Evolutionary conservation across 2,329 filamentous ascomycete genomes (phyloP), one percentile per base, ranked within the genome.

Genomic region (Trichophyton rubrum): DNA sequence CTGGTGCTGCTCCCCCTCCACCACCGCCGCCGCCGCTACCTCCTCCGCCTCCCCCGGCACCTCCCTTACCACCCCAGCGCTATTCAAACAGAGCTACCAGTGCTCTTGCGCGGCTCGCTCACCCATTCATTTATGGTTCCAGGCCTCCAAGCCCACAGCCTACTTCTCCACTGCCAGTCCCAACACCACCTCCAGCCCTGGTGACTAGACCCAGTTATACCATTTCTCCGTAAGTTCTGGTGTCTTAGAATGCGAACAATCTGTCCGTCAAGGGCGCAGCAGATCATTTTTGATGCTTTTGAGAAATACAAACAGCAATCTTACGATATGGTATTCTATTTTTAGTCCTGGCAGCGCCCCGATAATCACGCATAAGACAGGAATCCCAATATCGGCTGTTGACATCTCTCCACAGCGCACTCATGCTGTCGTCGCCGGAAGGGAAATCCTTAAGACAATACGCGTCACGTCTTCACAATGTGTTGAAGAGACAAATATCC

Each of bases 361-460:
- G 67, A 80, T 82, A 65, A 77, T 82, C 61, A 81, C 78, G 67
- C 82, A 86, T 71, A 81, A 79, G 66, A 86, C 84, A n/a, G 83
- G 83, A 53, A 79, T 86, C 59, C 79, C 83, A 63, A 85, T 86
- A 67, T 74, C 80, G 49, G 81, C 84, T 41, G 74, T 86, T 59
- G 83, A 85, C 70, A 81, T 85, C 71, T 86, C 85, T 63, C 81
- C 83, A 45, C 77, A 80, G 60, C 77, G 79, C 61, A 85, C 82
- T 62, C 83, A 85, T 75, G 84, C 83, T 59, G 77, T 86, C 60
- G 78, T 86, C 65, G 84, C 82, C 47, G 84, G 84, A 59, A 82
- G 82, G 64, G 82, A 86, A 65, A 85, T 86, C 61, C 78, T 86
- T 67, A 85, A 85, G 71, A 86, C 83, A 1, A 79, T 86, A 63